These are phyloP conservation scores for Terana coerulea DNA, from an alignment of 768 basidiomycete genomes.

Conservation along the genomic window DNA sequence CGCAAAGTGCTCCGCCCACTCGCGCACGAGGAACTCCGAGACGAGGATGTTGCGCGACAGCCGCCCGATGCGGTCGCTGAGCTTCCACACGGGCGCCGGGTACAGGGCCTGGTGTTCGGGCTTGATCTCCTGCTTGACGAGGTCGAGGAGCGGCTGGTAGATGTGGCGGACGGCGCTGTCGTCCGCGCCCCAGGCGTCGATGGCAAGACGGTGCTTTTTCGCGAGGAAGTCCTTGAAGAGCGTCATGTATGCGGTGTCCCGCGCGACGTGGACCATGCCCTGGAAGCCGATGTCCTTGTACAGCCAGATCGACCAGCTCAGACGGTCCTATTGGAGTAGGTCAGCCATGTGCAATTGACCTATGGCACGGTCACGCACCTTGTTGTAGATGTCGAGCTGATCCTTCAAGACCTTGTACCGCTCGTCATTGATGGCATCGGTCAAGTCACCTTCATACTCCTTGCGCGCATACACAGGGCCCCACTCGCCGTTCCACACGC, in stretches of 20 bases:
- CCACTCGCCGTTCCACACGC: conserved; percentile 82
- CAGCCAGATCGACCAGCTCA: conserved; percentile 85
- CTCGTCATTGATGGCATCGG: conserved; percentile 63
- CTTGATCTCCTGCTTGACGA: conserved; percentile 52
- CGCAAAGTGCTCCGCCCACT: conserved; percentile 70
- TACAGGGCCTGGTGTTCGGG: conserved; percentile 46
- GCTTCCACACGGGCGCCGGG: conserved; percentile 61
- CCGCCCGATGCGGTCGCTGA: conserved; percentile 50
- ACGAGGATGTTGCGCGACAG: conserved; percentile 63
- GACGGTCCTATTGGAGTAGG: conserved; percentile 27
- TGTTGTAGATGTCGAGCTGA: conserved; percentile 69
- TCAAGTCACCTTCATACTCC: conserved; percentile 47
- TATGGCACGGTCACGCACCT: conserved; percentile 31
- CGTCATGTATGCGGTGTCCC: conserved; percentile 66
- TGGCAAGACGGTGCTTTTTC: conserved; percentile 75
- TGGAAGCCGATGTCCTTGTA: conserved; percentile 87
- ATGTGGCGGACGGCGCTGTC: conserved; percentile 49
- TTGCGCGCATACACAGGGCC: conserved; percentile 79
- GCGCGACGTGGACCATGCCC: conserved; percentile 77
- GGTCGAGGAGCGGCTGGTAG: conserved; percentile 66
- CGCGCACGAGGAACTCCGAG: conserved; percentile 63
- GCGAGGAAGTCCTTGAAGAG: conserved; percentile 66
- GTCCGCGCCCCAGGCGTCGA: conserved; percentile 80
- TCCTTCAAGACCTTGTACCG: conserved; percentile 68
- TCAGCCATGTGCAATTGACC: background rate